Evolutionary conservation across 139 green algal species (phyloP), one percentile per base, ranked within the genome.

Genomic region (Bryopsis sp.): DNA sequence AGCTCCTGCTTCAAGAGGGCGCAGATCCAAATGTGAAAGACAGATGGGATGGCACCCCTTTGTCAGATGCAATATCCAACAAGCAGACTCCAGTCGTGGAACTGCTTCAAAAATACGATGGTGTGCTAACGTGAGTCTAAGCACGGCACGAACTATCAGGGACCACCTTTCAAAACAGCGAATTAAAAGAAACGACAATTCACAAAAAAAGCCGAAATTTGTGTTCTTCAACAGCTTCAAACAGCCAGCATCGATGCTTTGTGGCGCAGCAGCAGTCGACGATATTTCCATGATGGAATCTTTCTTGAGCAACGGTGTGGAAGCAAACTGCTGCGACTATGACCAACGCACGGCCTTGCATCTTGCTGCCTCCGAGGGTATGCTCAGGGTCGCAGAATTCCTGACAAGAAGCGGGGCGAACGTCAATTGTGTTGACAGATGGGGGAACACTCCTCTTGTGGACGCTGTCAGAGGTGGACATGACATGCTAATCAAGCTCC

Each of bases 1-100:
- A n/a, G 24, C 74, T 76, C 47, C 68, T 85, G 71, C 64, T 85
- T 64, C 62, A 68, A 29, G 34, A 39, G n/a, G 72, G 76, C 1
- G 74, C 65, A 0, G 46, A 26, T 1, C 0, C 35, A 24, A 19
- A 48, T 48, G 7, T 61, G 15, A 11, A 26, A 54, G 43, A 54
- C 43, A 11, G 43, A 11, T 54, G 43, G 43, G 43, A 19, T 26
- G 19, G 19, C 19, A 54, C 43, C 43, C 43, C 43, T 19, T 26
- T 54, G 19, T 11, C 11, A 26, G 43, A 54, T 54, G 43, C 43
- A 11, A 54, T 54, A 11, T 26, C 19, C 19, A 54, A 19, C 43
- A 54, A 54, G 19, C 19, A 11, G 43, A 19, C 11, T 11, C 15
- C 11, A 54, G 43, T 54, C 43, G 43, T 54, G 11, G 15, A 19